Percentiles rank a stretch among this genome's conserved stretches.
Conservation (phyloP, 2,329 filamentous ascomycete species). For the Talaromyces sp. region DNA sequence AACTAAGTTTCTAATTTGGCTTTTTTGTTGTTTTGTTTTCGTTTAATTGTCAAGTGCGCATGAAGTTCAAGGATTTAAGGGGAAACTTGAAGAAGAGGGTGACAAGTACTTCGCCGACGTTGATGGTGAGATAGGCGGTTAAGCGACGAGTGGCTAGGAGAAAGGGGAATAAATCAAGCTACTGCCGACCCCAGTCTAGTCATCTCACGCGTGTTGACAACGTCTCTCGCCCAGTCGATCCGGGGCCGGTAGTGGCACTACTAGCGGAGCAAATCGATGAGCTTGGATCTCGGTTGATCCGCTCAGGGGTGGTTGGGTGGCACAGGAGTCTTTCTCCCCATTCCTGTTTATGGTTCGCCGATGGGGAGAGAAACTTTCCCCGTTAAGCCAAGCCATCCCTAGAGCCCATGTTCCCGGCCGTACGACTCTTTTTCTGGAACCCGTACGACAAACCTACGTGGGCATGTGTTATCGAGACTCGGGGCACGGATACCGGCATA, state of each 20-base stretch:
- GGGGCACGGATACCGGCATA: not conserved
- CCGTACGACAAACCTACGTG: conserved; percentile 3
- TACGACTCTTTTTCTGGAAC: conserved; percentile 1
- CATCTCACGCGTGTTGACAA: not conserved
- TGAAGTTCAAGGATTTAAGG: not conserved
- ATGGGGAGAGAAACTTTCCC: not conserved
- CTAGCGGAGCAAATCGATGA: conserved; percentile 16
- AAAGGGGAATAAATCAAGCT: not conserved
- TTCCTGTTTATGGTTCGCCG: conserved; percentile 16
- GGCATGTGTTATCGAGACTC: not conserved
- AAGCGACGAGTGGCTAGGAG: no score
- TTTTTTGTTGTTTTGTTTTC: not conserved
- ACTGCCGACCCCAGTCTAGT: conserved; percentile 1
- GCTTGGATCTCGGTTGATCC: conserved; percentile 31
- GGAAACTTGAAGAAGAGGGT: not conserved
- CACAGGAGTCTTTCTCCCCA: conserved; percentile 9
- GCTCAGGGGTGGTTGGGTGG: conserved; percentile 31
- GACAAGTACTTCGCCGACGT: not conserved
- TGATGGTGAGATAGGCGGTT: not conserved
- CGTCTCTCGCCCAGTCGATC: conserved; percentile 26
- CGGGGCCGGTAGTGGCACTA: conserved; percentile 28
- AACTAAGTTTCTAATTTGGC: not conserved
- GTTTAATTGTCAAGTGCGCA: no score
- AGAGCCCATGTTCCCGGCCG: not conserved
- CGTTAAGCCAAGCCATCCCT: not conserved